Evolutionary conservation across 176 grass and related monocot genomes (phyloP), one percentile per base, ranked within the genome.

Genomic region (Lolium multiflorum): DNA sequence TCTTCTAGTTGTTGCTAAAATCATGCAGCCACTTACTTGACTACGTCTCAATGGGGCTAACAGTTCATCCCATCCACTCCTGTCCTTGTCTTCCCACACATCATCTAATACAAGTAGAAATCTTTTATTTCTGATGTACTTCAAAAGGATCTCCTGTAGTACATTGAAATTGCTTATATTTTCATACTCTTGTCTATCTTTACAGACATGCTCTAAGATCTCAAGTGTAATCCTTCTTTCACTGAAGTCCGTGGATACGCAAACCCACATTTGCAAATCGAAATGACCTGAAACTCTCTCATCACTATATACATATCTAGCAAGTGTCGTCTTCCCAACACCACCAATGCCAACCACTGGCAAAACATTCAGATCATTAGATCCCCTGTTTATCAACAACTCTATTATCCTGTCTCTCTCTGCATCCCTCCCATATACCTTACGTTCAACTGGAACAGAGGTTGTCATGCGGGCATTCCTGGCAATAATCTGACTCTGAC

Each of bases 31-130:
- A 0, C 0, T 79, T 38, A 4, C 81, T 75, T 83, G 8, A 38
- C 50, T 35, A 35, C 31, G 2, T 69, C 46, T 71, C n/a, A 89
- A 38, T 26, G 90, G 82, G 83, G 89, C 84, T n/a, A 91, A 54
- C 26, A 91, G 4, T 58, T 66, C 21, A 49, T 56, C 89, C 31
- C 89, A 87, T 37, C 79, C 26, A 39, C 21, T 55, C 21, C 0
- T n/a, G 28, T 88, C 81, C 3, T 50, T 77, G 11, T 77, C 59
- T 31, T 81, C 78, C 88, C 88, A 90, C 20, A 93, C 49, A 44
- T 88, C 84, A 24, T 93, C 91, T 25, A 90, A 25, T 25, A 90
- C 84, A 1, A 93, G 68, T 9, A 93, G 44, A 82, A 85, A 74
- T 22, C 67, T 89, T 71, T 67, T 82, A 1, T 13, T 61, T 57